phyloP scores from a whole-genome alignment of 2,329 filamentous ascomycete genomes.

The Colletotrichum ledebouriae region DNA sequence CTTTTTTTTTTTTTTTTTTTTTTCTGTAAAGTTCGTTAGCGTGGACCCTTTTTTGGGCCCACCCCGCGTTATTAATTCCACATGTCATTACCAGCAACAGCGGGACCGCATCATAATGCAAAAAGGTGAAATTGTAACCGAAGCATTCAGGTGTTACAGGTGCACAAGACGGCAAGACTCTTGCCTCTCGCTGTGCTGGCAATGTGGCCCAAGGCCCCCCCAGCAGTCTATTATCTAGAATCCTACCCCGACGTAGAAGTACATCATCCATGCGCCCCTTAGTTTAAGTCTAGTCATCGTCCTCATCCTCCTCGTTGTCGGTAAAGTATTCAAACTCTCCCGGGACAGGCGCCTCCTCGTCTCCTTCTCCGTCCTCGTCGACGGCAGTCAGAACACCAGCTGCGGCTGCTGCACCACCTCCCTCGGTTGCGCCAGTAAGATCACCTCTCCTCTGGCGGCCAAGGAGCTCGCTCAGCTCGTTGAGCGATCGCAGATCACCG shows the following conservation, averaged over 20 bases:
- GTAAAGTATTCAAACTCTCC: constrained; percentile 84
- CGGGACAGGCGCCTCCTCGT: constrained; percentile 78
- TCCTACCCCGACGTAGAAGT: constrained; percentile 13
- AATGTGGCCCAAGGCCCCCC: constrained; percentile 9
- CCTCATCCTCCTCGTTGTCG: constrained; percentile 68
- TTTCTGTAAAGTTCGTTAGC: background rate
- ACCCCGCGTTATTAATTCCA: background rate
- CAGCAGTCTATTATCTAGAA: constrained; percentile 37
- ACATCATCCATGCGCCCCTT: constrained; percentile 9
- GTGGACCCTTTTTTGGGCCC: background rate
- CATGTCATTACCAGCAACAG: background rate
- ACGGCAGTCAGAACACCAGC: constrained; percentile 87
- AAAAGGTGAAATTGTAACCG: background rate
- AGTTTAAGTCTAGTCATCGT: constrained; percentile 46
- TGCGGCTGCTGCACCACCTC: constrained; percentile 77
- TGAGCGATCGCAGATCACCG: constrained; percentile 51
- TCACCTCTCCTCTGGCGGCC: constrained; percentile 45
- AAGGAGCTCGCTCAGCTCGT: constrained; percentile 61
- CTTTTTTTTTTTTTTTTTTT: background rate
- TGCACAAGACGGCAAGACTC: constrained; percentile 23
- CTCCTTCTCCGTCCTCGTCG: constrained; percentile 84
- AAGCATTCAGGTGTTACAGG: constrained; percentile 33
- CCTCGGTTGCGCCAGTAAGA: constrained; percentile 56
- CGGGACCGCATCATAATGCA: background rate
- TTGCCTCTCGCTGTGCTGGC: constrained; percentile 8